Base-by-base conservation (phyloP, 352 stramenopile genomes). In the Phytopythium cucurbitacearum region DNA sequence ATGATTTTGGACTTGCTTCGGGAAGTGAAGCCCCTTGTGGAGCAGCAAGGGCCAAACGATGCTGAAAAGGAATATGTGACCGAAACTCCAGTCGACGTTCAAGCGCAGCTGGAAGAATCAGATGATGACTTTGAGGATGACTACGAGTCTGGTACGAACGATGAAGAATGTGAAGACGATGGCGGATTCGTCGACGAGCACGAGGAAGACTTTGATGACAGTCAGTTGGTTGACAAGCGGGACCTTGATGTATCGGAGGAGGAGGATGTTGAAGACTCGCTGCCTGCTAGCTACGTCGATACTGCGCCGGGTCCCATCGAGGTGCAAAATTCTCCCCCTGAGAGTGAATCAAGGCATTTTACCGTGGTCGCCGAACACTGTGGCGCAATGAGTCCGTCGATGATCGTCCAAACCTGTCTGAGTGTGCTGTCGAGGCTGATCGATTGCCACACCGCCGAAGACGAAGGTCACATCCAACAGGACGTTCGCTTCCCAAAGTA, bases 401-500 rank as follows among this genome's bases (percentile, higher is more conserved):
- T 92, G 82, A 94, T 94, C 59, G 82, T 92, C 71, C 85, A 94
- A 52, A 92, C 85, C 5, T 94, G 85, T 41, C 67, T 94, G 51
- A 89, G 83, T 53, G 79, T 94, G 5, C 62, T 94, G 15, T 91
- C 80, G 55, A 74, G 83, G 16, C 69, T 94, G 8, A 83, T 94
- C 35, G 82, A 94, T 60, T 92, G 82, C 47, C 81, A 93, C 44
- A 93, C 85, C 13, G 72, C 81, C 4, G 78, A 89, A 55, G 80
- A 91, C 46, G 85, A 94, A 74, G 82, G 80, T 4, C 75, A 82
- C 41, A 83, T 91, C 59, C 69, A 83, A 36, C 82, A 93, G 54
- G 82, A 93, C 51, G 58, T 87, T 35, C 78, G 75, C 40, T 91
- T 89, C 37, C 82, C 82, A 3, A 90, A 91, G 40, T 89, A 91